A percentile compares a stretch with the other conserved stretches of the same genome.
Evolutionary conservation across 2,329 filamentous ascomycete species (phyloP).

Genomic region (Neocucurbitaria cava): DNA sequence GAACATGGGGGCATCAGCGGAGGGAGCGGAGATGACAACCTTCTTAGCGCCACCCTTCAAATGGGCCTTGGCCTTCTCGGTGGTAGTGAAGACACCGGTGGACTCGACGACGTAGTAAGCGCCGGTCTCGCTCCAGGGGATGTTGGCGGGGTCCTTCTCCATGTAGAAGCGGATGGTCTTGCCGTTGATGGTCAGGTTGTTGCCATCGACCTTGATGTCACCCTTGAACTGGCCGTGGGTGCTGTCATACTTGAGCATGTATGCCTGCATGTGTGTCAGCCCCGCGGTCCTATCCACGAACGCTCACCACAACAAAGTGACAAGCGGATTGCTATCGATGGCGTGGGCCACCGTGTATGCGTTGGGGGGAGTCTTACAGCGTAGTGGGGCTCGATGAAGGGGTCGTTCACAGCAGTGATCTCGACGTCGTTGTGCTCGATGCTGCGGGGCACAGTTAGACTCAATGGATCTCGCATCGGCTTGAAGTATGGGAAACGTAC

Average conservation of each 20-base stretch:
- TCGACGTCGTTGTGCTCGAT: slow-evolving; percentile 88
- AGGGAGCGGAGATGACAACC: slow-evolving; percentile 84
- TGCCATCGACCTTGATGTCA: slow-evolving; percentile 75
- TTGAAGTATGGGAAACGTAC: slow-evolving; percentile 56
- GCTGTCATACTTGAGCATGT: slow-evolving; percentile 99
- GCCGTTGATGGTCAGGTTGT: slow-evolving; percentile 86
- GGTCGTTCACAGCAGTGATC: slow-evolving; percentile 97
- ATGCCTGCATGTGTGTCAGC: slow-evolving; percentile 69
- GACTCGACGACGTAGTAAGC: slow-evolving; percentile 97
- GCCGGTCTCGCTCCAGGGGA: slow-evolving; percentile 87
- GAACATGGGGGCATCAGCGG: slow-evolving; percentile 98
- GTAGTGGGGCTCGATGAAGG: slow-evolving; percentile 98
- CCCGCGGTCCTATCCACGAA: neutral
- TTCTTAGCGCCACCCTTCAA: slow-evolving; percentile 98
- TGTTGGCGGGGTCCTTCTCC: slow-evolving; percentile 86
- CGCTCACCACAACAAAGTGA: neutral
- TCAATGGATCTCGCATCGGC: slow-evolving; percentile 2
- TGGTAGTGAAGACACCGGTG: slow-evolving; percentile 99
- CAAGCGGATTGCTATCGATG: neutral
- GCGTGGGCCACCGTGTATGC: neutral
- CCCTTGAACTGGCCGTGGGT: slow-evolving; percentile 98
- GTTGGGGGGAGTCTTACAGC: slow-evolving; percentile 72
- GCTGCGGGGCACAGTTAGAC: slow-evolving; percentile 52
- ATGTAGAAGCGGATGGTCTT: slow-evolving; percentile 95
- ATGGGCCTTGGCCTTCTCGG: slow-evolving; percentile 91